Base-by-base conservation (phyloP, 2,329 filamentous ascomycete genomes). In the Curvularia hawaiiensis region DNA sequence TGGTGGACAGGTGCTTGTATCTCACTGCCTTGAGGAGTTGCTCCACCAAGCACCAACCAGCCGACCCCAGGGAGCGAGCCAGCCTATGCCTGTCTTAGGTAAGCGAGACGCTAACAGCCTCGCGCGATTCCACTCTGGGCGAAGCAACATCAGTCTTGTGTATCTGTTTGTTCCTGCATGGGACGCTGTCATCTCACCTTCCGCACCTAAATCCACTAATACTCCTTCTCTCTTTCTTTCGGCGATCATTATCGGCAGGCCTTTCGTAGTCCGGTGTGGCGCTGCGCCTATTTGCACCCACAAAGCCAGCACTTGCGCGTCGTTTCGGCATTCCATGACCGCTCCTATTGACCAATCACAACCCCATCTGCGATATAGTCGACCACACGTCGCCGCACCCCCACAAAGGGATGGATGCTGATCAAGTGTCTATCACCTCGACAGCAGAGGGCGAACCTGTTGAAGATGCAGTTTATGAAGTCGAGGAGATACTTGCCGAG, bases 351-450 rank as follows among this genome's bases (percentile, higher is more conserved):
- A 45, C 64, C 60, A 68, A 65, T 65, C 59, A 64, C 48, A 39
- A 18, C 48, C 26, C 22, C 43, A 40, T 24, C 47, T 58, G 38
- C 47, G 44, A 30, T 20, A n/a, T 30, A 49, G 43, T 28, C 35
- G 50, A 31, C 30, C 54, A 24, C 46, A 61, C 57, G 62, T 49
- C 56, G 24, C 46, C 18, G 11, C 47, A 63, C 40, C 35, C 39
- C 18, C 49, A 56, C 12, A 22, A 49, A 26, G 62, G 67, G 6
- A 69, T 63, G 54, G 62, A 72, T 48, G 68, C 67, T 31, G 80
- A 85, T 49, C 79, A 85, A 24, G 82, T 88, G 39, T 88, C 86
- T 1, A 56, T 86, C 41, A 84, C 80, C 0, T 89, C 86, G 1
- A 87, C 83, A 2, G 65, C 66, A 2, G 18, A 31, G 33, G 50